These are phyloP conservation scores for Colletotrichum liaoningense DNA, from an alignment of 2,329 filamentous ascomycete genomes.

Conservation along the genomic window DNA sequence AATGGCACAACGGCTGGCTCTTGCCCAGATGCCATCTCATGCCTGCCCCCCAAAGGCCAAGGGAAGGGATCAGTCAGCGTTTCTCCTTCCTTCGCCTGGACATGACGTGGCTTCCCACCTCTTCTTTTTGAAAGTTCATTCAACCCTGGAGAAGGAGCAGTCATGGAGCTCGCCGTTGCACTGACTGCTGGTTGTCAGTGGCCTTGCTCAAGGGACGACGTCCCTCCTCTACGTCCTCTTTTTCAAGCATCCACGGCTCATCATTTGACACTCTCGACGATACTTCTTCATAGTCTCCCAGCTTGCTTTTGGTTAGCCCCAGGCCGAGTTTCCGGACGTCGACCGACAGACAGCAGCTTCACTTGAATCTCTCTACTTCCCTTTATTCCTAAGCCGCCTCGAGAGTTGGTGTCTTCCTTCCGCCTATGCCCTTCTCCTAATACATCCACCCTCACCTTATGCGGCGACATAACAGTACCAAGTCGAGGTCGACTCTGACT, in stretches of 20 bases:
- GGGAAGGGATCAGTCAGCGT: slow-evolving; percentile 8
- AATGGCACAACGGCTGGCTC: slow-evolving; percentile 26
- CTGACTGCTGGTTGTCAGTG: not conserved
- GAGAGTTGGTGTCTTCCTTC: not conserved
- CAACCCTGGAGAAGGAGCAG: slow-evolving; percentile 16
- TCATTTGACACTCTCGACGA: not conserved
- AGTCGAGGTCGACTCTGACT: slow-evolving; percentile 54
- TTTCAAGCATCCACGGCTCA: not conserved
- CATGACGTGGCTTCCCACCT: slow-evolving; percentile 7
- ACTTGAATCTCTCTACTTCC: slow-evolving; percentile 33
- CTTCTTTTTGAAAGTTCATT: slow-evolving; percentile 9
- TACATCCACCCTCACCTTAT: slow-evolving; percentile 45
- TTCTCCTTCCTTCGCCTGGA: slow-evolving; percentile 2
- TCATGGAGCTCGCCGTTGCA: slow-evolving; percentile 6
- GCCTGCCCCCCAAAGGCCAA: slow-evolving; percentile 1
- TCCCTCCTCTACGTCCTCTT: not conserved
- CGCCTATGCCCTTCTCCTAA: not conserved
- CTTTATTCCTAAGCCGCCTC: slow-evolving; percentile 23
- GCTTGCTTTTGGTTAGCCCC: slow-evolving; percentile 35
- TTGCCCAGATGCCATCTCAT: slow-evolving; percentile 23
- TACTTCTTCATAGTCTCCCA: slow-evolving; percentile 7
- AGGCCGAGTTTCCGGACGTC: not conserved
- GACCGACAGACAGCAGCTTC: slow-evolving; percentile 31
- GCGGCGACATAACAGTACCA: slow-evolving; percentile 62
- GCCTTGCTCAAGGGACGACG: not conserved